Percentiles rank a stretch among this genome's conserved stretches.
Conservation (phyloP, 805 yeast genomes). For the Kodamaea kakaduensis region DNA sequence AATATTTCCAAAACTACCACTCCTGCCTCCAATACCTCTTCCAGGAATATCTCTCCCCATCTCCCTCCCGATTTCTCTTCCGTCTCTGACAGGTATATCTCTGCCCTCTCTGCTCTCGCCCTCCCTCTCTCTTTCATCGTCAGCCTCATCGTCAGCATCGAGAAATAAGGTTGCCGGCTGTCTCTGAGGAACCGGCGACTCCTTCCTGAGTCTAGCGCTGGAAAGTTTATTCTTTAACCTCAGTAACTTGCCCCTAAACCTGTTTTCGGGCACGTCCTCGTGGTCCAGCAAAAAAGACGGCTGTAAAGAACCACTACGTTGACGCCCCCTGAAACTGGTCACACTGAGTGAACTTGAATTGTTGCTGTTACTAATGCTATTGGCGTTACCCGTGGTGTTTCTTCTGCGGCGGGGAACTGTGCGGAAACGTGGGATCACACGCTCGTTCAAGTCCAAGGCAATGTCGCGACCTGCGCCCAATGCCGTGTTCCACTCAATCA, state of each 20-base stretch:
- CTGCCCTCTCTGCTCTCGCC: neutral
- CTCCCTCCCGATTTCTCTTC: neutral
- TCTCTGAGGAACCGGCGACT: constrained; percentile 1
- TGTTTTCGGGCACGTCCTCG: constrained; percentile 16
- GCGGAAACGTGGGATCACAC: constrained; percentile 72
- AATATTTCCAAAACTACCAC: too few species aligned
- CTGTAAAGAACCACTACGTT: constrained; percentile 6
- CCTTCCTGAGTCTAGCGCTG: constrained; percentile 4
- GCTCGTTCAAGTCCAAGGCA: constrained; percentile 65
- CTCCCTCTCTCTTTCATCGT: constrained; percentile 2
- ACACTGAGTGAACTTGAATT: constrained; percentile 8
- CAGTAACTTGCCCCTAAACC: constrained; percentile 18
- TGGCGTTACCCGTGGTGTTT: constrained; percentile 7
- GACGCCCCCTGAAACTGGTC: constrained; percentile 6
- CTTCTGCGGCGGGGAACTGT: constrained; percentile 68
- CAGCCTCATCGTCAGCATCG: constrained; percentile 11
- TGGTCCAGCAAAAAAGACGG: constrained; percentile 3
- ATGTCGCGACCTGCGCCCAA: constrained; percentile 74
- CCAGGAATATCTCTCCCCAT: too few species aligned
- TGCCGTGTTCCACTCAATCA: constrained; percentile 76
- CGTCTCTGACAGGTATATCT: neutral
- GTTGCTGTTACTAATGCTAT: constrained; percentile 2
- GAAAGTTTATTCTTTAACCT: constrained; percentile 20
- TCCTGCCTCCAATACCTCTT: too few species aligned
- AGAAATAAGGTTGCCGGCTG: neutral